A percentile compares a stretch with the other conserved stretches of the same genome.
These are phyloP conservation scores for Crepidotus variabilis DNA, from an alignment of 768 basidiomycete species.

Conservation along the genomic window DNA sequence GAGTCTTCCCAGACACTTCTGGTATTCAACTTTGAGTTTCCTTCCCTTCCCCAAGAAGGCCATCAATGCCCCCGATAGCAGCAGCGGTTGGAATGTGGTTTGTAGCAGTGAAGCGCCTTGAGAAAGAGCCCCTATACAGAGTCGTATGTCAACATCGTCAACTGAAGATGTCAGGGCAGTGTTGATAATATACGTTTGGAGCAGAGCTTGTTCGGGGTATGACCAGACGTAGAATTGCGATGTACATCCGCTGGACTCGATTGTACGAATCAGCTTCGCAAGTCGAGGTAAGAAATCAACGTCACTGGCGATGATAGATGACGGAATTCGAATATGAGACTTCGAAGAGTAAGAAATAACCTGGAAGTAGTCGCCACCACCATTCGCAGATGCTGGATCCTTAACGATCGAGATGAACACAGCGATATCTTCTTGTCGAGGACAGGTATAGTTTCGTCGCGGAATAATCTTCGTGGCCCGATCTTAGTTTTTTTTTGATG, in stretches of 20 bases:
- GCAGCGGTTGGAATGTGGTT: constrained; percentile 43
- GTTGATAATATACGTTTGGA: constrained; percentile 40
- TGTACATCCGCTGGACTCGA: constrained; percentile 23
- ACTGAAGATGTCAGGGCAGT: constrained; percentile 31
- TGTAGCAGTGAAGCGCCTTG: constrained; percentile 46
- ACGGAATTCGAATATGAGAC: constrained; percentile 8
- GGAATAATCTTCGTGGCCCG: constrained; percentile 30
- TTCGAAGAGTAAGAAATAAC: constrained; percentile 28
- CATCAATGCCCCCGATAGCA: constrained; percentile 41
- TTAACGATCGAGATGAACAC: constrained; percentile 39
- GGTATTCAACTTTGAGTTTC: constrained; percentile 32
- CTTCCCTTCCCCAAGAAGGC: constrained; percentile 35
- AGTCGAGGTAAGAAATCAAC: constrained; percentile 31
- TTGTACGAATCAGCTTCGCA: constrained; percentile 29
- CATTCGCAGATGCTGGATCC: constrained; percentile 32
- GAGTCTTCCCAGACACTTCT: constrained; percentile 37
- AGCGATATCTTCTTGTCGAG: constrained; percentile 40
- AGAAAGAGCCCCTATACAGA: constrained; percentile 47
- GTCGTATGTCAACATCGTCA: constrained; percentile 30
- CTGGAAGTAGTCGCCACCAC: constrained; percentile 32
- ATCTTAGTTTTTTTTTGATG: constrained; percentile 4
- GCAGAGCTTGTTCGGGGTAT: constrained; percentile 29
- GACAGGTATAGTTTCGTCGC: constrained; percentile 41
- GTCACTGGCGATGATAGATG: constrained; percentile 23
- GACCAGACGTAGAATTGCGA: constrained; percentile 51